phyloP scores from a whole-genome alignment of 1,284 basidiomycete genomes.

The Pterulicium gracile region DNA sequence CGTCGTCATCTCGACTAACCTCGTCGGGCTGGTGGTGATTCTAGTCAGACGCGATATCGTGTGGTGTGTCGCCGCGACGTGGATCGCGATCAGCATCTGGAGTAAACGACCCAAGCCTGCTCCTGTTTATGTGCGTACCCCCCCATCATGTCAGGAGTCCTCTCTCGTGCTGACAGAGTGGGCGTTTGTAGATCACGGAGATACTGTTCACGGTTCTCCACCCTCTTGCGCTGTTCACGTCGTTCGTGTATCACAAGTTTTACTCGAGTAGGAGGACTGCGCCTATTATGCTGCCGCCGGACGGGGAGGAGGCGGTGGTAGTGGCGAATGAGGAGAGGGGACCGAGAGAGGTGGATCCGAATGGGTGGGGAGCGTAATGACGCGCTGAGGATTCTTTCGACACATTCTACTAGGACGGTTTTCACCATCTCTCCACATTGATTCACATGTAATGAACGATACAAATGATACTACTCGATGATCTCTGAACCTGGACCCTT shows the following conservation, averaged over 20 bases:
- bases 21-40: slow-evolving; percentile 46
- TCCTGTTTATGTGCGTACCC: slow-evolving; percentile 43
- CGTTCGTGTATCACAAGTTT: slow-evolving; percentile 27
- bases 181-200: slow-evolving; percentile 32
- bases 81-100: slow-evolving; percentile 61
- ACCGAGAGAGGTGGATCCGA: slow-evolving; percentile 23
- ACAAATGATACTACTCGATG: too few species aligned
- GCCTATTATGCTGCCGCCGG: slow-evolving; percentile 33
- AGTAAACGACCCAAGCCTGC: slow-evolving; percentile 45
- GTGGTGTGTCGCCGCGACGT: slow-evolving; percentile 60
- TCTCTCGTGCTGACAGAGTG: slow-evolving; percentile 2
- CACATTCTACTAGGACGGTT: too few species aligned
- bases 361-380: background rate
- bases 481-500: too few species aligned
- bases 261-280: slow-evolving; percentile 17
- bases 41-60: slow-evolving; percentile 49
- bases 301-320: slow-evolving; percentile 18
- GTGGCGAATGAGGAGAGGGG: slow-evolving; percentile 13
- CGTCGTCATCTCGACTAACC: slow-evolving; percentile 47
- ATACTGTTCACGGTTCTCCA: slow-evolving; percentile 50
- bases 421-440: too few species aligned
- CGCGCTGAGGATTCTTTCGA: too few species aligned
- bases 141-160: slow-evolving; percentile 8
- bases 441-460: too few species aligned
- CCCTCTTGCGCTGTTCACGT: slow-evolving; percentile 38